phyloP scores from a whole-genome alignment of 257 asterid species.

The Vinca minor region DNA sequence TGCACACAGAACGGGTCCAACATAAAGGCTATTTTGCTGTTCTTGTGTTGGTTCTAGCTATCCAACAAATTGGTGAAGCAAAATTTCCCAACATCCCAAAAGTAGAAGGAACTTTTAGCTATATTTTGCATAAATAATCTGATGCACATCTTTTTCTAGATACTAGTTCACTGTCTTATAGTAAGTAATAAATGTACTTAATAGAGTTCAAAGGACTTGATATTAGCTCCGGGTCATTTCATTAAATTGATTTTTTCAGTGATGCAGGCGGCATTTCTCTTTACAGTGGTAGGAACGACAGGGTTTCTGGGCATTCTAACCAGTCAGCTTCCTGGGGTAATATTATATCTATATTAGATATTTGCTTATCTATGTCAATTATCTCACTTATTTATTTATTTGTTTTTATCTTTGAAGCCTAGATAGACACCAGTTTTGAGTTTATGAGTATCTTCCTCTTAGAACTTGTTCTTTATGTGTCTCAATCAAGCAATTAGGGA shows the following conservation, averaged over 20 bases:
- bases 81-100: background rate
- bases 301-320: slow-evolving; percentile 77
- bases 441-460: no score
- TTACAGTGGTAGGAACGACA: slow-evolving; percentile 87
- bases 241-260: slow-evolving; percentile 68
- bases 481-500: no score
- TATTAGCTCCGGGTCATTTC: slow-evolving; percentile 8
- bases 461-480: background rate
- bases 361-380: background rate
- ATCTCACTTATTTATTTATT: background rate
- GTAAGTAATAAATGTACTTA: background rate
- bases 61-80: background rate
- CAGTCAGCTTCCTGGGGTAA: slow-evolving; percentile 99
- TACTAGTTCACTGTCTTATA: background rate
- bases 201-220: background rate
- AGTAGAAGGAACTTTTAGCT: background rate
- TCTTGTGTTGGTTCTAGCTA: background rate
- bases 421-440: background rate
- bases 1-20: background rate
- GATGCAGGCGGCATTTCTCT: slow-evolving; percentile 97
- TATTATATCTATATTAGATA: slow-evolving; percentile 11
- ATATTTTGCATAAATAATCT: background rate
- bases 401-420: slow-evolving; percentile 1
- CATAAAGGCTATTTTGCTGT: background rate
- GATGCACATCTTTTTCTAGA: background rate